A percentile compares a stretch with the other conserved stretches of the same genome.
These are phyloP conservation scores for Xylariomycetidae sp. DNA, from an alignment of 2,329 filamentous ascomycete genomes.

Conservation along the genomic window DNA sequence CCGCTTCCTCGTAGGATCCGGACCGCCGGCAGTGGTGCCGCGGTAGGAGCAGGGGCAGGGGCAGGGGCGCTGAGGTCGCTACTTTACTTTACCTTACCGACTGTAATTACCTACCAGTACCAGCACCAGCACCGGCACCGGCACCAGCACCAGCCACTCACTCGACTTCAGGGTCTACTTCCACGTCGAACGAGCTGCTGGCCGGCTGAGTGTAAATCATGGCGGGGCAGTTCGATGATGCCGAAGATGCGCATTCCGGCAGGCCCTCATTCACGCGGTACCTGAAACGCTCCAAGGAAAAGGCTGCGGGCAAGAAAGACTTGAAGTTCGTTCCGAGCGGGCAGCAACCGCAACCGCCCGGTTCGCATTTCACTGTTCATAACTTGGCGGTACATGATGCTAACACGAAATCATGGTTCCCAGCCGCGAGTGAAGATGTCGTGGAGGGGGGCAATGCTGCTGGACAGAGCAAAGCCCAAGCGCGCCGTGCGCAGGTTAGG, in stretches of 20 bases:
- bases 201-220: too few species aligned
- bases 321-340: conserved; percentile 31
- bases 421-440: background rate
- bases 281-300: conserved; percentile 39
- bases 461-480: conserved; percentile 31
- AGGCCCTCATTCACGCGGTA: conserved; percentile 43
- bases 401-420: background rate
- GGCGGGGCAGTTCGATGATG: conserved; percentile 4
- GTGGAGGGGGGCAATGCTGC: background rate
- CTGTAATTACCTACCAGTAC: too few species aligned
- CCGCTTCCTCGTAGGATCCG: too few species aligned
- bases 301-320: conserved; percentile 23
- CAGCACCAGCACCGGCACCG: too few species aligned
- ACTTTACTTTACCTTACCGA: too few species aligned
- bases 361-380: conserved; percentile 13
- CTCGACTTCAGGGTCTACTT: too few species aligned
- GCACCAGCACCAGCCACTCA: too few species aligned
- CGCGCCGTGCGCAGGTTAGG: conserved; percentile 45
- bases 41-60: too few species aligned
- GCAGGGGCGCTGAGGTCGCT: too few species aligned
- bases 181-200: too few species aligned
- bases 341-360: conserved; percentile 15
- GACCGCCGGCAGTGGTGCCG: too few species aligned
- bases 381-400: background rate
- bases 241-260: conserved; percentile 11